Base-by-base conservation (phyloP, 108 stramenopile species). In the Parmales sp. region DNA sequence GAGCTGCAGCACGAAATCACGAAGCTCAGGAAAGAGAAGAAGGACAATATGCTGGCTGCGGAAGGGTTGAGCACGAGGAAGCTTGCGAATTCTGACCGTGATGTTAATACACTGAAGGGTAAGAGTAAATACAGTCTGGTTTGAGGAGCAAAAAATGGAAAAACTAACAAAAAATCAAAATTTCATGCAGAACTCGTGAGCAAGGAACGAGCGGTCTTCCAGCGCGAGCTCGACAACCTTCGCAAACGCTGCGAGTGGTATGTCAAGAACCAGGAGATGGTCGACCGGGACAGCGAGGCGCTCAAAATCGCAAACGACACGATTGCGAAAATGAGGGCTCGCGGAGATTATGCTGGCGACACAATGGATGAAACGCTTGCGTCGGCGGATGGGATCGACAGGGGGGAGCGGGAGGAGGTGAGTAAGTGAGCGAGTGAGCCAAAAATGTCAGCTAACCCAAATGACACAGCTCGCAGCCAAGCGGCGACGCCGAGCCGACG, bases 1-100 rank as follows among this genome's bases (percentile, higher is more conserved):
- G 64, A 65, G 38, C 37, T 65, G 18, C 38, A 65, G 64, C 41
- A 23, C 39, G 64, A 65, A 41, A 65, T 65, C 16, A 28, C 22
- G 23, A 38, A 41, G 38, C 64, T 65, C 39, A 19, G 64, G 54
- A 60, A 60, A 34, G n/a, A 60, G n/a, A 60, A 60, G 54, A 60
- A 60, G 54, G 54, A 60, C 7, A 38, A 38, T 18, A 41, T 39
- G 64, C 38, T 65, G 26, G 26, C 38, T 37, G 8, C 4, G 23
- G 64, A 38, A 13, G 38, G 39, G 16, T 13, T 39, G 11, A 65
- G 26, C 38, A 23, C 39, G 26, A 23, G 41, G 11, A 65, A 28
- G 64, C 8, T 41, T 18, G 38, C 22, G 64, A 7, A 3, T 6
- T 2, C 36, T 37, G 39, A 38, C 11, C 22, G 16, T n/a, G 39